phyloP scores from a whole-genome alignment of 2,329 filamentous ascomycete species.

The Fusarium coffeatum region DNA sequence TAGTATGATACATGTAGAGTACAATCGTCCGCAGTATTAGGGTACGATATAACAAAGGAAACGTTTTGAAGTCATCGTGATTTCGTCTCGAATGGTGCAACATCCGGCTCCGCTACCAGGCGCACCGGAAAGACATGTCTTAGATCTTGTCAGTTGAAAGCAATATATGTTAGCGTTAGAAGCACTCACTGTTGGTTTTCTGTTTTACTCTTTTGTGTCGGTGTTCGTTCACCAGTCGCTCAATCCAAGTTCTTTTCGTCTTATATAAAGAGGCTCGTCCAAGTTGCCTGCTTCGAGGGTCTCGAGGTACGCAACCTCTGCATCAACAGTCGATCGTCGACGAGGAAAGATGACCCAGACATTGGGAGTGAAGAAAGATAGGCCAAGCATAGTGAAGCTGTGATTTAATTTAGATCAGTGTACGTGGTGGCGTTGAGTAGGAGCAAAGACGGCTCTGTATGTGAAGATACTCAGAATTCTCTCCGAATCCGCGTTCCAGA shows the following conservation, averaged over 20 bases:
- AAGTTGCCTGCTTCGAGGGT: conserved; percentile 35
- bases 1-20: background rate
- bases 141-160: background rate
- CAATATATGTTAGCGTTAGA: background rate
- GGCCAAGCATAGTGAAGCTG: conserved; percentile 35
- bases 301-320: conserved; percentile 23
- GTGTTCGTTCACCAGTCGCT: conserved; percentile 28
- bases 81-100: conserved; percentile 19
- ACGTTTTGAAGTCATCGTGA: conserved; percentile 6
- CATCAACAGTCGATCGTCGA: conserved; percentile 29
- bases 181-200: conserved; percentile 1
- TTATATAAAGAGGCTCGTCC: conserved; percentile 32
- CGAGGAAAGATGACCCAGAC: conserved; percentile 31
- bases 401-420: background rate
- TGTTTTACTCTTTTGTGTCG: too few relatives aligned
- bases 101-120: conserved; percentile 11
- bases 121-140: conserved; percentile 17
- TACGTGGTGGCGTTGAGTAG: background rate
- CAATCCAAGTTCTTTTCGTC: conserved; percentile 27
- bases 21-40: background rate
- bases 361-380: conserved; percentile 39
- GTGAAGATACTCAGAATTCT: conserved; percentile 1
- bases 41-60: background rate
- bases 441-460: background rate
- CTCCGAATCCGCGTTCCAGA: background rate